Conservation (phyloP, 1,284 basidiomycete genomes). For the Psilocybe mexicana region DNA sequence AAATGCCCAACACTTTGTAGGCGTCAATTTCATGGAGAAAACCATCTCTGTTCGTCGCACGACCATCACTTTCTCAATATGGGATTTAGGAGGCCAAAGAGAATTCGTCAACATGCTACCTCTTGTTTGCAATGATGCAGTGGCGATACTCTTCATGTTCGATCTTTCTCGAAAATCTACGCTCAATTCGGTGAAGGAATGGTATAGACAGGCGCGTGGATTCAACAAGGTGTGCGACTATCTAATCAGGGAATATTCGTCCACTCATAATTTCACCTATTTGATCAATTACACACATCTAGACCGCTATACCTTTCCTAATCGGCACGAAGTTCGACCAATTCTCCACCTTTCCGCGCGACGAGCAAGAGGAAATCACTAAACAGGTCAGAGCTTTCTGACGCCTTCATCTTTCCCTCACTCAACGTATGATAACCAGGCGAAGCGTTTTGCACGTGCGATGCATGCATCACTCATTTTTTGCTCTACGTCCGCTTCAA, state of each 20-base stretch:
- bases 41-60: constrained; percentile 96
- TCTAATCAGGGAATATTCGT: neutral
- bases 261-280: neutral
- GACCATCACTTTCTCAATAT: constrained; percentile 98
- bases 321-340: constrained; percentile 98
- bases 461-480: constrained; percentile 99
- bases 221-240: constrained; percentile 84
- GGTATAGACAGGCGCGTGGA: constrained; percentile 97
- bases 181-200: constrained; percentile 97
- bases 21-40: constrained; percentile 99
- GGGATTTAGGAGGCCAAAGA: constrained; percentile 97
- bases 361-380: constrained; percentile 98
- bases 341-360: constrained; percentile 92
- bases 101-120: constrained; percentile 99
- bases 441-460: constrained; percentile 94
- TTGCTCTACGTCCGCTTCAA: constrained; percentile 95
- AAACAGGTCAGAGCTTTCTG: constrained; percentile 68
- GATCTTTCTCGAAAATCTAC: constrained; percentile 97
- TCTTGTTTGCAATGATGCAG: constrained; percentile 96
- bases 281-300: neutral
- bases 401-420: constrained; percentile 8
- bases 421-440: constrained; percentile 43
- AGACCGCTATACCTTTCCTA: constrained; percentile 95
- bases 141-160: constrained; percentile 99
- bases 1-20: constrained; percentile 37